These are phyloP conservation scores for Acanthamoeba culbertsoni DNA, from an alignment of 208 protist genomes.

Conservation along the genomic window DNA sequence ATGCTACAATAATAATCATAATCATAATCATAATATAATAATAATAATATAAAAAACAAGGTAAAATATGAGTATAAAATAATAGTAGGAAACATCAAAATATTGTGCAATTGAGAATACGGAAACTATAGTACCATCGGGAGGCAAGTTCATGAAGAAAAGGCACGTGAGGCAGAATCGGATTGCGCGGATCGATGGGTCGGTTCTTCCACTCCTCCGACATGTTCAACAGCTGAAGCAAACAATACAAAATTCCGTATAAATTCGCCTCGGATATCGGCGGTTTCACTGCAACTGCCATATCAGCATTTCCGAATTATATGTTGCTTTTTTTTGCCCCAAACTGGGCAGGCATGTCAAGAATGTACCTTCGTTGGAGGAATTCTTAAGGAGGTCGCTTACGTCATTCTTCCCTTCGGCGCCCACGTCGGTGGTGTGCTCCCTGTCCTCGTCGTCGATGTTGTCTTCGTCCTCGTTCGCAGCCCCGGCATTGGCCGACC, in stretches of 20 bases:
- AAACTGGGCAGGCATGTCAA: too few species aligned
- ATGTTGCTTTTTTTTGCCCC: too few species aligned
- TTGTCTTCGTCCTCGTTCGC: neutral
- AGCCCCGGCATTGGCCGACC: neutral
- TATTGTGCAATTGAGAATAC: too few species aligned
- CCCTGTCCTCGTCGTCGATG: neutral
- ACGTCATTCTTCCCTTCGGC: neutral
- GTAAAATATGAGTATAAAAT: neutral
- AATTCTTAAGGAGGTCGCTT: too few species aligned
- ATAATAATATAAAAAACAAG: neutral
- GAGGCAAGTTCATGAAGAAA: constrained; percentile 2
- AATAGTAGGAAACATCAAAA: neutral
- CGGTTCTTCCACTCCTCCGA: constrained; percentile 52
- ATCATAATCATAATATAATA: neutral
- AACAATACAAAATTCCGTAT: constrained; percentile 24
- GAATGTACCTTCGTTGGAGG: neutral
- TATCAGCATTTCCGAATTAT: too few species aligned
- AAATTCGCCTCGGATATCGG: neutral
- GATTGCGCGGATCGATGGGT: constrained; percentile 20
- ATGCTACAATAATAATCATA: neutral
- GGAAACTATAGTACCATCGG: neutral
- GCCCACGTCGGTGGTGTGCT: neutral
- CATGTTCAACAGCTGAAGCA: neutral
- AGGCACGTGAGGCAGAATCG: constrained; percentile 7
- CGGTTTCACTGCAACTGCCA: neutral